Conservation (phyloP, 2,329 filamentous ascomycete genomes). For the Penicillium sp. region DNA sequence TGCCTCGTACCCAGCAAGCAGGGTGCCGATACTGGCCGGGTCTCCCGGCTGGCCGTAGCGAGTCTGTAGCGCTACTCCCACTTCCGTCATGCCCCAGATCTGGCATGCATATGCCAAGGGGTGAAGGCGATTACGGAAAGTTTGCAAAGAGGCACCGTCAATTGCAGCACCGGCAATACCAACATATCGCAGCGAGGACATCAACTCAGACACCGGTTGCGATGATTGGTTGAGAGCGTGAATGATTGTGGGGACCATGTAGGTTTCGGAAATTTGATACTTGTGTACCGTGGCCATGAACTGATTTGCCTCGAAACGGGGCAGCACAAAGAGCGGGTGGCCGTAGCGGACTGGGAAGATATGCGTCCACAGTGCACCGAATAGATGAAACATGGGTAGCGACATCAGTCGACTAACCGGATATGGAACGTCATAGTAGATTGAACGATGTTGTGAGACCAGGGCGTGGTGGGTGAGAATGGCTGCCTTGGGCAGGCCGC, state of each 20-base stretch:
- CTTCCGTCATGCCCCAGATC: slow-evolving; percentile 59
- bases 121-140: slow-evolving; percentile 45
- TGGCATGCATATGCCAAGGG: slow-evolving; percentile 46
- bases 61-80: slow-evolving; percentile 47
- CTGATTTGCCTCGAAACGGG: slow-evolving; percentile 45
- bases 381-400: slow-evolving; percentile 57
- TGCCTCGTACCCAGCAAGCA: slow-evolving; percentile 43
- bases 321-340: slow-evolving; percentile 50
- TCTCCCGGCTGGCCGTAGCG: slow-evolving; percentile 42
- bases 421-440: slow-evolving; percentile 42
- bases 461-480: slow-evolving; percentile 61
- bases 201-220: slow-evolving; percentile 26
- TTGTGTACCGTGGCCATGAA: slow-evolving; percentile 44
- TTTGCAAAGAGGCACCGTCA: slow-evolving; percentile 42
- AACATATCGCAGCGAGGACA: slow-evolving; percentile 48
- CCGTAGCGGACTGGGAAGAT: slow-evolving; percentile 50
- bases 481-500: slow-evolving; percentile 62
- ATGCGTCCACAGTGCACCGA: slow-evolving; percentile 50
- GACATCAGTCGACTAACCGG: slow-evolving; percentile 49
- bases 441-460: slow-evolving; percentile 52
- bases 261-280: slow-evolving; percentile 51
- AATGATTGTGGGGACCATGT: slow-evolving; percentile 51
- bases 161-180: slow-evolving; percentile 54
- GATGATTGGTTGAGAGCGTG: slow-evolving; percentile 36
- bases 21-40: slow-evolving; percentile 51